Conservation (phyloP, 129 eudicot species). For the Helianthus tuberosus region DNA sequence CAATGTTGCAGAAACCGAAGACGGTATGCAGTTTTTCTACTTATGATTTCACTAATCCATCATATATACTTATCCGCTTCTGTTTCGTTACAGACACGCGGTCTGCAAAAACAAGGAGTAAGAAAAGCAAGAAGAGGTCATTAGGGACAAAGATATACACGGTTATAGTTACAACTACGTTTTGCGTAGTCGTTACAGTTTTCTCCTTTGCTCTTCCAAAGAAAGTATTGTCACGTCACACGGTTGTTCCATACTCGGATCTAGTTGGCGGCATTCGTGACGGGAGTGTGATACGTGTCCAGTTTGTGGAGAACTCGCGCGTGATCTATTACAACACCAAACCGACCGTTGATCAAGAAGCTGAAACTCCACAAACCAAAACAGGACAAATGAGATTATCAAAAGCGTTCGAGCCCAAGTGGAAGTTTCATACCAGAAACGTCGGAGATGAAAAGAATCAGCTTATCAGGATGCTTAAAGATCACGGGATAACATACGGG, state of each 20-base stretch:
- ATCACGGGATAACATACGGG: constrained; percentile 41
- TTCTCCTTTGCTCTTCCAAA: constrained; percentile 32
- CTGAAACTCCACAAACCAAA: constrained; percentile 15
- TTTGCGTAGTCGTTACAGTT: constrained; percentile 30
- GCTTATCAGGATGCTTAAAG: constrained; percentile 37
- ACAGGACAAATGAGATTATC: constrained; percentile 8
- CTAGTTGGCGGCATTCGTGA: constrained; percentile 39
- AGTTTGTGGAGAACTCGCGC: constrained; percentile 43
- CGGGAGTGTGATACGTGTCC: constrained; percentile 39
- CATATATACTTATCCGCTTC: not conserved
- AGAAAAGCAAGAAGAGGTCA: constrained; percentile 16
- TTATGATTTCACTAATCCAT: not conserved
- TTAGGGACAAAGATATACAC: constrained; percentile 28
- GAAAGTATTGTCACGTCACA: constrained; percentile 20
- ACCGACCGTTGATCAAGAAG: constrained; percentile 22
- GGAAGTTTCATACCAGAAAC: constrained; percentile 35
- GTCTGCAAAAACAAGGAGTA: constrained; percentile 15
- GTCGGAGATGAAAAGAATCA: constrained; percentile 35
- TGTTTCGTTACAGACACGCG: constrained; percentile 11
- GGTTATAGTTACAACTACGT: constrained; percentile 30
- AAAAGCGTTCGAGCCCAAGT: constrained; percentile 27
- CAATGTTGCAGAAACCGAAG: constrained; percentile 29
- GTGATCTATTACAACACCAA: constrained; percentile 40
- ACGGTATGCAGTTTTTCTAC: constrained; percentile 26
- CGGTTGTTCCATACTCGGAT: constrained; percentile 40